Conservation (phyloP, 352 stramenopile species). For the Phytophthora syringae region DNA sequence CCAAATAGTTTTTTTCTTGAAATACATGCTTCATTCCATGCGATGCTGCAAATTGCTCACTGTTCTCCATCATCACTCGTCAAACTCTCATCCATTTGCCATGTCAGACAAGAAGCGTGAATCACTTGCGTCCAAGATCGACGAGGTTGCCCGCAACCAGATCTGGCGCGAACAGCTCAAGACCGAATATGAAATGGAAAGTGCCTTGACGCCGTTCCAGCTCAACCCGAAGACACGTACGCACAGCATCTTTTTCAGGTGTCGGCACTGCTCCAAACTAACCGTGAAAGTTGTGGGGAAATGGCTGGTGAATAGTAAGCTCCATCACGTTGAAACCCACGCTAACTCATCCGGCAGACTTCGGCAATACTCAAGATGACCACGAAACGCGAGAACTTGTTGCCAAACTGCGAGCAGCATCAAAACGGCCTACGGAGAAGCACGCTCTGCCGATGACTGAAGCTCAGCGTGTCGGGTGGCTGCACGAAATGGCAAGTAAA, state of each 20-base stretch:
- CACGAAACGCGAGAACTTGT: conserved; percentile 60
- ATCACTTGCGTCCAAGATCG: conserved; percentile 80
- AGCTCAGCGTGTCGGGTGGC: conserved; percentile 79
- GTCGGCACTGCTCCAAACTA: neutral
- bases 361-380: conserved; percentile 63
- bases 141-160: conserved; percentile 87
- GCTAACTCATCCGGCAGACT: conserved; percentile 74
- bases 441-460: conserved; percentile 75
- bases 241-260: neutral
- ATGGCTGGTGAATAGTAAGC: conserved; percentile 53
- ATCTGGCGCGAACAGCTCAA: conserved; percentile 91
- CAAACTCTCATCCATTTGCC: too few relatives aligned
- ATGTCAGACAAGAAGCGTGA: conserved; percentile 84
- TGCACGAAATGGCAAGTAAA: conserved; percentile 73
- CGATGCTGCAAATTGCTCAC: conserved; percentile 11
- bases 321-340: conserved; percentile 81
- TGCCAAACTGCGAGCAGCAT: conserved; percentile 66
- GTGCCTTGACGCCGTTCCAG: conserved; percentile 78
- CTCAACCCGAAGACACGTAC: conserved; percentile 84
- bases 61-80: conserved; percentile 14
- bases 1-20: conserved; percentile 35
- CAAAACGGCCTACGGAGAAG: conserved; percentile 74
- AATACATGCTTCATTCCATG: conserved; percentile 38
- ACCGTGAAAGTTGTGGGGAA: too few relatives aligned
- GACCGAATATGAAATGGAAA: conserved; percentile 83